Evolutionary conservation across 1,139 yeast genomes (phyloP).

Genomic region (Protomyces pachydermus): DNA sequence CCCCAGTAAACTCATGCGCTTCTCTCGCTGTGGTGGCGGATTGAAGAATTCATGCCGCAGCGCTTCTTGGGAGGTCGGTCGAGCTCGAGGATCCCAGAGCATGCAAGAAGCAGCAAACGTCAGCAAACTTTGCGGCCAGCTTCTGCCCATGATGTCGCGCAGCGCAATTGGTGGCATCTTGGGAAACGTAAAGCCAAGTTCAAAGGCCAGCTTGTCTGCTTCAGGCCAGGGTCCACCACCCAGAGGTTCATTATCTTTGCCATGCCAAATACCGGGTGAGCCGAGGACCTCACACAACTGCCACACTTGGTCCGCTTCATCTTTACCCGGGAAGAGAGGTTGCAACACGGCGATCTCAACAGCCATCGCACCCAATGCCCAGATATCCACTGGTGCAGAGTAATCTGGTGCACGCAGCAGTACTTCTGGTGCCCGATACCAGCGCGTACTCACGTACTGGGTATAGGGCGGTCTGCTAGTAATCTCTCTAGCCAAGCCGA

Average conservation of each 20-base stretch:
- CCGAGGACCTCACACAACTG: constrained; percentile 66
- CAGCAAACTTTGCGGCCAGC: constrained; percentile 23
- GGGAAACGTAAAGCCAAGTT: constrained; percentile 70
- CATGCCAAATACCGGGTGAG: constrained; percentile 47
- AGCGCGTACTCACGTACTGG: constrained; percentile 84
- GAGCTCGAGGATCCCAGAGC: constrained; percentile 11
- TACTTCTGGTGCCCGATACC: constrained; percentile 96
- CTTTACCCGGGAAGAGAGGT: constrained; percentile 80
- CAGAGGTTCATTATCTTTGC: constrained; percentile 54
- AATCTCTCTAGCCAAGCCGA: constrained; percentile 74
- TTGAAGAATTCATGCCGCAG: constrained; percentile 12
- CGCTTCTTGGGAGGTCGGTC: constrained; percentile 10
- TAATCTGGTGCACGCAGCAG: constrained; percentile 62
- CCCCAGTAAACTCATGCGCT: not conserved
- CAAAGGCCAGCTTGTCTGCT: constrained; percentile 64
- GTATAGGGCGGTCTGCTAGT: constrained; percentile 52
- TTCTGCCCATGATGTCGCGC: constrained; percentile 7
- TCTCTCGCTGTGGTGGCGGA: not conserved
- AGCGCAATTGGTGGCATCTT: constrained; percentile 38
- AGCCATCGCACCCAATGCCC: constrained; percentile 92
- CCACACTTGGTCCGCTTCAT: constrained; percentile 72
- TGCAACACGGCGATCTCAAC: constrained; percentile 68
- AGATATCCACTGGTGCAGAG: constrained; percentile 75
- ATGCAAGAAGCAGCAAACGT: not conserved
- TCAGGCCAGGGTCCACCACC: constrained; percentile 70